Conservation (phyloP, 768 basidiomycete genomes). For the Boletus sp. region DNA sequence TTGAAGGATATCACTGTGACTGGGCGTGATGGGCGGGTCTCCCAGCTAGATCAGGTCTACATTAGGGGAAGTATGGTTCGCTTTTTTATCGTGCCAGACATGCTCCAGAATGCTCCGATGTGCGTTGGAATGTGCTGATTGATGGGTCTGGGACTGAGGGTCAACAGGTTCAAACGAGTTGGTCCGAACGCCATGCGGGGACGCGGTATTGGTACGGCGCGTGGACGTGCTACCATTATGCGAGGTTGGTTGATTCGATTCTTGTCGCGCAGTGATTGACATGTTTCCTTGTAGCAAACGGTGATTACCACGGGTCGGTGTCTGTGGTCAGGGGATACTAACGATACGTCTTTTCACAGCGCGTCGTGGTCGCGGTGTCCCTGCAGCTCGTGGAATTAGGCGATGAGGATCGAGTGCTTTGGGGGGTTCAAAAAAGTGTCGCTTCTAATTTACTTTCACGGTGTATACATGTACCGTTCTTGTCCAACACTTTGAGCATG, state of each 20-base stretch:
- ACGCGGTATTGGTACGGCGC: slow-evolving; percentile 97
- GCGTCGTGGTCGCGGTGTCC: slow-evolving; percentile 83
- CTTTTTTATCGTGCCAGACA: slow-evolving; percentile 99
- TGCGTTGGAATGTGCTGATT: slow-evolving; percentile 39
- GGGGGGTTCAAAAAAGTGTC: not conserved
- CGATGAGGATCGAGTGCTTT: slow-evolving; percentile 43
- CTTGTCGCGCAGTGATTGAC: slow-evolving; percentile 3
- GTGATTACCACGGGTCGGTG: slow-evolving; percentile 37
- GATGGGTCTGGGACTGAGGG: slow-evolving; percentile 7
- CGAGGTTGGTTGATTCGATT: slow-evolving; percentile 59
- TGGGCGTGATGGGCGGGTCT: slow-evolving; percentile 95
- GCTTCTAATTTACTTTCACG: slow-evolving; percentile 9
- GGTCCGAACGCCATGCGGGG: slow-evolving; percentile 99
- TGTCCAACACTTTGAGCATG: too few relatives aligned
- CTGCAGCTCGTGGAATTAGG: slow-evolving; percentile 74
- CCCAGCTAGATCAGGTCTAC: slow-evolving; percentile 98
- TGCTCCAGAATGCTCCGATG: slow-evolving; percentile 99
- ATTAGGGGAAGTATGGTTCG: slow-evolving; percentile 97
- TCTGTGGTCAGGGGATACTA: slow-evolving; percentile 12
- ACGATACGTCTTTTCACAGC: slow-evolving; percentile 41
- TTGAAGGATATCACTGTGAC: slow-evolving; percentile 97
- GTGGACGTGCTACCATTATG: slow-evolving; percentile 98
- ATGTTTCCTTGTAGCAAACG: slow-evolving; percentile 58
- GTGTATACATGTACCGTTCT: slow-evolving; percentile 16
- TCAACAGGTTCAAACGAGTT: slow-evolving; percentile 92